Percentiles rank a stretch among this genome's conserved stretches.
Conservation (phyloP, 768 basidiomycete species). For the Tricholomella constricta region DNA sequence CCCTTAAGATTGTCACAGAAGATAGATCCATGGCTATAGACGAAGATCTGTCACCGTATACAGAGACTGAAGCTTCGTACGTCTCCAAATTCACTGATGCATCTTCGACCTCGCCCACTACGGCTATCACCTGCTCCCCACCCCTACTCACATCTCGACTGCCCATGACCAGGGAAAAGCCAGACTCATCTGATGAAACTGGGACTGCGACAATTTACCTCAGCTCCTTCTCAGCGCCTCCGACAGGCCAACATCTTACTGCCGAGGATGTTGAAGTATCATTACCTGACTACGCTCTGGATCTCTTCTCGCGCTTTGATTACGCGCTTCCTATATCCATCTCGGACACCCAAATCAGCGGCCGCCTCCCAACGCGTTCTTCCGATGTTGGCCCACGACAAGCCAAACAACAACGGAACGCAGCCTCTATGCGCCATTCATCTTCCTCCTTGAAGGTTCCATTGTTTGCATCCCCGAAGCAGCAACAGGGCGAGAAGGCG, state of each 20-base stretch:
- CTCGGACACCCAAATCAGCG: neutral
- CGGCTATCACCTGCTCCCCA: neutral
- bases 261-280: conserved; percentile 12
- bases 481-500: neutral
- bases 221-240: neutral
- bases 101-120: conserved; percentile 8
- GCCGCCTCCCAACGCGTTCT: neutral
- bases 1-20: conserved; percentile 10
- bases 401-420: neutral
- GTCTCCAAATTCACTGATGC: conserved; percentile 3
- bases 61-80: conserved; percentile 7
- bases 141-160: neutral
- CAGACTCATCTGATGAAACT: conserved; percentile 3
- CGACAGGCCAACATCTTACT: conserved; percentile 1
- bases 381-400: neutral
- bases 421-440: neutral
- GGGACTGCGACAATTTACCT: conserved; percentile 20
- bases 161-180: neutral
- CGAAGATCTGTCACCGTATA: conserved; percentile 1
- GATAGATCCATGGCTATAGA: neutral
- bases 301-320: conserved; percentile 22
- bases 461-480: neutral
- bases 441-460: conserved; percentile 17
- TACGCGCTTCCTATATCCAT: conserved; percentile 4
- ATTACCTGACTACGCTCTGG: conserved; percentile 22